Evolutionary conservation across 257 asterid species (phyloP).

Genomic region (Capsicum chinense): DNA sequence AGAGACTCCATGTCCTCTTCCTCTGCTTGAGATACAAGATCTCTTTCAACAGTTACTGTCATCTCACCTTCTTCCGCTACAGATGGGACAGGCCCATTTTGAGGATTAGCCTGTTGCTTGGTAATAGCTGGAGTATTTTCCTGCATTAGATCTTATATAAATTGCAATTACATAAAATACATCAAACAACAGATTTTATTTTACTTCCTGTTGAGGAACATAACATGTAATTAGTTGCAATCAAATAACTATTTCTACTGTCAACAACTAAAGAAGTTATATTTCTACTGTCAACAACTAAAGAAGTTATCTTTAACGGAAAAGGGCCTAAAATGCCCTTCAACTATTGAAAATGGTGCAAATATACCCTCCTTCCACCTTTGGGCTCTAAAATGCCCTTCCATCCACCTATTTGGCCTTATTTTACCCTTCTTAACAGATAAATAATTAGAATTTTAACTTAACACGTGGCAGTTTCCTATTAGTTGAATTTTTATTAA

Average conservation of each 20-base stretch:
- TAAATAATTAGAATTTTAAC: no score
- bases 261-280: background rate
- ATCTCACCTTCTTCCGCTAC: constrained; percentile 60
- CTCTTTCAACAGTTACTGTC: constrained; percentile 93
- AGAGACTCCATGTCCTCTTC: constrained; percentile 99
- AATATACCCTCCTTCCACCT: no score
- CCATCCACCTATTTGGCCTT: no score
- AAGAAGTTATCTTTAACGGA: no score
- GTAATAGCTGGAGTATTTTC: constrained; percentile 68
- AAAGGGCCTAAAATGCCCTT: no score
- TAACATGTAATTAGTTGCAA: background rate
- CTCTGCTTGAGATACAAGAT: constrained; percentile 95
- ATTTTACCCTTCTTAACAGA: no score
- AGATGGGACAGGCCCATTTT: constrained; percentile 50
- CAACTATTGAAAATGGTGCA: no score
- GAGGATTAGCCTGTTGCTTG: constrained; percentile 59
- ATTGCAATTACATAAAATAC: constrained; percentile 27
- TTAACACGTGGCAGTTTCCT: no score
- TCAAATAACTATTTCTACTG: background rate
- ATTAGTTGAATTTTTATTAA: no score
- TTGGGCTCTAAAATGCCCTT: no score
- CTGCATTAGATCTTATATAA: constrained; percentile 44
- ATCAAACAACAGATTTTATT: constrained; percentile 19
- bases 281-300: no score
- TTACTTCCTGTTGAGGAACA: constrained; percentile 10